Conservation (phyloP, 2,329 filamentous ascomycete species). For the Boeremia exigua region DNA sequence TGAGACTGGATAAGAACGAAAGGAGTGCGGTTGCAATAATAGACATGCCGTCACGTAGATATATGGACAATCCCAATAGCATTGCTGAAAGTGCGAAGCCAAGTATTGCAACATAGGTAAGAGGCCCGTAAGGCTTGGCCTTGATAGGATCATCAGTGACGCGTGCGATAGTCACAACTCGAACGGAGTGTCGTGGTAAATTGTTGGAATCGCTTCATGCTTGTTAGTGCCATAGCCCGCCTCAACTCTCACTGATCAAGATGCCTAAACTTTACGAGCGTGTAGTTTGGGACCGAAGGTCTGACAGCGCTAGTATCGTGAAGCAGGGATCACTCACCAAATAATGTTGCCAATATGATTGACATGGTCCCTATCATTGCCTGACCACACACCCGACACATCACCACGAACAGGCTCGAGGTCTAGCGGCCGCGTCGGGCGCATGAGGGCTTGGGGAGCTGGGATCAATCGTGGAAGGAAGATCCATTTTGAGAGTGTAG, state of each 20-base stretch:
- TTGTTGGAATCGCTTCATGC: slow-evolving; percentile 41
- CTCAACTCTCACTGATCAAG: neutral
- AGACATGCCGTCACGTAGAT: slow-evolving; percentile 57
- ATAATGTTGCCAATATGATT: slow-evolving; percentile 58
- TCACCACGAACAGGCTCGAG: slow-evolving; percentile 50
- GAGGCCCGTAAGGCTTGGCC: slow-evolving; percentile 53
- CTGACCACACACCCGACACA: slow-evolving; percentile 56
- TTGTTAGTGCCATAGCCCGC: neutral
- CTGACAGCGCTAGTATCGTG: neutral
- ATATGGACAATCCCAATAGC: slow-evolving; percentile 54
- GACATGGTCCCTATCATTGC: slow-evolving; percentile 54
- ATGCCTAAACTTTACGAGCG: neutral
- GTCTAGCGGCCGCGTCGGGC: slow-evolving; percentile 51
- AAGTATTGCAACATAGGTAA: slow-evolving; percentile 54
- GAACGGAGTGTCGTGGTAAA: slow-evolving; percentile 49
- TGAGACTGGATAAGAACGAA: slow-evolving; percentile 57
- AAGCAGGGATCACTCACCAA: slow-evolving; percentile 39
- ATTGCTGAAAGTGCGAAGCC: slow-evolving; percentile 53
- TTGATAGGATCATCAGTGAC: slow-evolving; percentile 39
- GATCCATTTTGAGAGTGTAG: slow-evolving; percentile 57
- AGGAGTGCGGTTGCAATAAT: slow-evolving; percentile 56
- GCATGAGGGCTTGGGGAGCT: slow-evolving; percentile 58
- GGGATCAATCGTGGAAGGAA: slow-evolving; percentile 58
- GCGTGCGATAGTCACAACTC: slow-evolving; percentile 49
- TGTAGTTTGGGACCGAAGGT: slow-evolving; percentile 3